Evolutionary conservation across 345 rosid species (phyloP).

Genomic region (Streptanthus diversifolius): DNA sequence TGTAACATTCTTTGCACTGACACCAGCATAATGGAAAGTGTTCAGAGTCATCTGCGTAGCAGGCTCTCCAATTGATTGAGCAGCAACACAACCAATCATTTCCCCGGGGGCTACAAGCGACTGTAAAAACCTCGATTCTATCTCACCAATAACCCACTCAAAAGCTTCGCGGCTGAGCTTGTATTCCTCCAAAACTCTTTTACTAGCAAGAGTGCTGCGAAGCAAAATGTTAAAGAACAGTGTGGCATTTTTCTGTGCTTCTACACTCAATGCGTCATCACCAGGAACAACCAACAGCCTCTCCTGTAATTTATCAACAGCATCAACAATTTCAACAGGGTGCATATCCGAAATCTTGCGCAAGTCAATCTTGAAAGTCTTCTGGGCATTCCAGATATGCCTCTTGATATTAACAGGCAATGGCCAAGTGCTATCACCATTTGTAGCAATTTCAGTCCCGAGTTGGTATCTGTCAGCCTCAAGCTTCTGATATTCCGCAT

Average conservation of each 20-base stretch:
- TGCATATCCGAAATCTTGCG: constrained; percentile 81
- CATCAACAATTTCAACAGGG: constrained; percentile 95
- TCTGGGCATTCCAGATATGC: constrained; percentile 97
- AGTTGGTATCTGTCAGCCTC: constrained; percentile 82
- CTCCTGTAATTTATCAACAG: constrained; percentile 94
- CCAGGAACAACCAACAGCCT: constrained; percentile 94
- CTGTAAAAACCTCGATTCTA: constrained; percentile 86
- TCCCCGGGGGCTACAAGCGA: constrained; percentile 96
- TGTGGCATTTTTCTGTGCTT: constrained; percentile 99
- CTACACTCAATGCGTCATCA: constrained; percentile 80
- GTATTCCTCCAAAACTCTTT: constrained; percentile 92
- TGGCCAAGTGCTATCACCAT: constrained; percentile 91
- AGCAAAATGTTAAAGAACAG: constrained; percentile 89
- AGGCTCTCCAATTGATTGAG: constrained; percentile 99
- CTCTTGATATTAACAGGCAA: constrained; percentile 92
- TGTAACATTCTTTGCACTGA: constrained; percentile 98
- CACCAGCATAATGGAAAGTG: constrained; percentile 99
- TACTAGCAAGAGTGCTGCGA: constrained; percentile 95
- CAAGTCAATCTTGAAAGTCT: constrained; percentile 83
- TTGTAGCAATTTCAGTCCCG: constrained; percentile 88
- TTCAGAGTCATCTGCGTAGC: constrained; percentile 99
- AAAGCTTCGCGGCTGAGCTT: constrained; percentile 94
- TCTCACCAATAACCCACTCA: constrained; percentile 98
- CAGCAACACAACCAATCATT: constrained; percentile 99
- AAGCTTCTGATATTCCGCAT: constrained; percentile 90